Evolutionary conservation across 2,329 filamentous ascomycete genomes (phyloP), one percentile per base, ranked within the genome.

Genomic region (Aureobasidium sp.): DNA sequence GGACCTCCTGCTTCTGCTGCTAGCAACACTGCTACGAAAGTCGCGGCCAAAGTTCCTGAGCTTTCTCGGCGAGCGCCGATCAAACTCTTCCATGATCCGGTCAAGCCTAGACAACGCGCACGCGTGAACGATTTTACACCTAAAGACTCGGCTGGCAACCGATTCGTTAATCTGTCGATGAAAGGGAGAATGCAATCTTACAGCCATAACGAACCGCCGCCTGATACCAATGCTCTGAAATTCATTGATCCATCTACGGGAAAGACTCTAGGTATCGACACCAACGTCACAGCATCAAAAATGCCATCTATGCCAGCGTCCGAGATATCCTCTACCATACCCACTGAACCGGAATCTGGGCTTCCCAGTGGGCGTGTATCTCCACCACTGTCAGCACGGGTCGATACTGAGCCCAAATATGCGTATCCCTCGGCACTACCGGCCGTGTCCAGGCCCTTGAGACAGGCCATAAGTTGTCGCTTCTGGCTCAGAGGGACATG

Each of bases 211-310:
- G 65, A 68, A 39, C 58, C 54, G 21, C 58, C 60, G 5, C 65
- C 65, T 6, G 60, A 66, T 45, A 17, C 59, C 10, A 59, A 54
- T 34, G 56, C 56, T 22, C 57, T 68, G 17, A 57, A 40, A 7
- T 57, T 63, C 4, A 39, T 67, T 10, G 62, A 68, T 56, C 58
- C 63, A 4, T 63, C 56, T 37, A 66, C 64, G 2, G 65, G 65
- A 10, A 62, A 58, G 21, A 11, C 25, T 11, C 8, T 39, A 2
- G 24, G 21, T 16, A 17, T 42, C 30, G 30, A 51, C 8, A 55
- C 30, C 40, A 19, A 38, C n/a, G 32, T 38, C 7, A 42, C n/a
- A 24, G 16, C 12, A 7, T 17, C 22, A 1, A n/a, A 39, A 7
- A 6, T 10, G 22, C 17, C 53, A 21, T 48, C 45, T n/a, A 25